A percentile compares a stretch with the other conserved stretches of the same genome.
These are phyloP conservation scores for Botrytis deweyae DNA, from an alignment of 2,329 filamentous ascomycete species.

Conservation along the genomic window DNA sequence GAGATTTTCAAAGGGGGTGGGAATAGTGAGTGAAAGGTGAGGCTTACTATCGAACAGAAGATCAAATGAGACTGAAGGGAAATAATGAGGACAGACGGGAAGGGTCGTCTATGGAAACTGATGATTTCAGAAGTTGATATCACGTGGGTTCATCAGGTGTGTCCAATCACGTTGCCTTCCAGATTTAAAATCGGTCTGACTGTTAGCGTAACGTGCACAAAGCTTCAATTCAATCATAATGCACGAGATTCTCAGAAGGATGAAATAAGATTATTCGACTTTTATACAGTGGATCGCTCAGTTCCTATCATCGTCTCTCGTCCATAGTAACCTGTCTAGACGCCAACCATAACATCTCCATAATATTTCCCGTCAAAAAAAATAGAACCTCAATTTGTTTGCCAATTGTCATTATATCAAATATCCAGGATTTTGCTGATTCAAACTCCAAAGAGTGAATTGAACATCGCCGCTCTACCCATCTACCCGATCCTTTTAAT, in stretches of 20 bases:
- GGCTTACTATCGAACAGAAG: background rate
- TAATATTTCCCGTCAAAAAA: background rate
- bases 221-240: background rate
- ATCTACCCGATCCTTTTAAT: too few species aligned
- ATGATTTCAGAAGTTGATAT: background rate
- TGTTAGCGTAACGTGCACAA: background rate
- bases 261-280: background rate
- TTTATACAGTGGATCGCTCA: background rate
- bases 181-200: background rate
- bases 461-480: background rate
- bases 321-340: too few species aligned
- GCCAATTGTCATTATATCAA: too few species aligned
- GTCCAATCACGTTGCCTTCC: background rate
- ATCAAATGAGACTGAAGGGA: too few species aligned
- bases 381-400: background rate
- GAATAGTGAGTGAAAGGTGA: background rate
- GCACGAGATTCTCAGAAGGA: accelerated
- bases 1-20: background rate
- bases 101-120: too few species aligned
- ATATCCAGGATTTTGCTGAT: background rate
- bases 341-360: background rate
- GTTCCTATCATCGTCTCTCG: background rate
- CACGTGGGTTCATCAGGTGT: background rate
- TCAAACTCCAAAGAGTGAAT: background rate
- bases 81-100: background rate